These are phyloP conservation scores for Aspergillus sp. DNA, from an alignment of 2,329 filamentous ascomycete species.

Conservation along the genomic window DNA sequence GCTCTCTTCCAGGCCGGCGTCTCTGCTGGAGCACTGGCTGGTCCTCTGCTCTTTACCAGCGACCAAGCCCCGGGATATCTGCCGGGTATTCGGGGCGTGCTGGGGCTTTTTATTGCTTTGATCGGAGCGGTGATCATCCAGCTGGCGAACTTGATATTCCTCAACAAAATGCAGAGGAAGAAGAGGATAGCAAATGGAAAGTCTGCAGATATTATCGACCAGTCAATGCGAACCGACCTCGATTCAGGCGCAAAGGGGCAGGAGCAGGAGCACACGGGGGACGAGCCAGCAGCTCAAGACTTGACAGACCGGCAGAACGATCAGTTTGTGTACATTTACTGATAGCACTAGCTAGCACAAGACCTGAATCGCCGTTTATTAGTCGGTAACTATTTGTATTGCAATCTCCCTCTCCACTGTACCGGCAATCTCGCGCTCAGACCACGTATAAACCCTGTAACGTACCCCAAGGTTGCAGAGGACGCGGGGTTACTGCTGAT, in stretches of 20 bases:
- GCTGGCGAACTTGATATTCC: slow-evolving; percentile 53
- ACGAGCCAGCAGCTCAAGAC: slow-evolving; percentile 58
- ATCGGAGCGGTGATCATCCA: slow-evolving; percentile 56
- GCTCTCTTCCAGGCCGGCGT: slow-evolving; percentile 64
- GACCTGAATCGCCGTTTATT: no score
- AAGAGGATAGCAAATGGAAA: slow-evolving; percentile 62
- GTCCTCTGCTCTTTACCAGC: slow-evolving; percentile 61
- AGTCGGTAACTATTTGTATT: no score
- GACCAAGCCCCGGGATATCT: slow-evolving; percentile 60
- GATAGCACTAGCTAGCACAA: no score
- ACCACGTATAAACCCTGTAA: no score
- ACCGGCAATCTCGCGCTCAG: no score
- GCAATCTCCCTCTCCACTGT: no score
- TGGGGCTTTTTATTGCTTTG: slow-evolving; percentile 49
- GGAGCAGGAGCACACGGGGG: slow-evolving; percentile 33
- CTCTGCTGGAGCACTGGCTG: slow-evolving; percentile 66
- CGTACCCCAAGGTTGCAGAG: no score
- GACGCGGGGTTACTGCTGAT: no score
- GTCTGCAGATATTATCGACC: slow-evolving; percentile 58
- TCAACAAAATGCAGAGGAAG: slow-evolving; percentile 55
- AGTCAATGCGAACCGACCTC: slow-evolving; percentile 55
- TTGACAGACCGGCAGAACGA: slow-evolving; percentile 68
- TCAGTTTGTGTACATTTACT: slow-evolving; percentile 66
- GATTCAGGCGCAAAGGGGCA: slow-evolving; percentile 7
- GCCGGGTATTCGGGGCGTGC: slow-evolving; percentile 56